phyloP scores from a whole-genome alignment of 2,329 filamentous ascomycete genomes.

The Lasiodiplodia sp. region DNA sequence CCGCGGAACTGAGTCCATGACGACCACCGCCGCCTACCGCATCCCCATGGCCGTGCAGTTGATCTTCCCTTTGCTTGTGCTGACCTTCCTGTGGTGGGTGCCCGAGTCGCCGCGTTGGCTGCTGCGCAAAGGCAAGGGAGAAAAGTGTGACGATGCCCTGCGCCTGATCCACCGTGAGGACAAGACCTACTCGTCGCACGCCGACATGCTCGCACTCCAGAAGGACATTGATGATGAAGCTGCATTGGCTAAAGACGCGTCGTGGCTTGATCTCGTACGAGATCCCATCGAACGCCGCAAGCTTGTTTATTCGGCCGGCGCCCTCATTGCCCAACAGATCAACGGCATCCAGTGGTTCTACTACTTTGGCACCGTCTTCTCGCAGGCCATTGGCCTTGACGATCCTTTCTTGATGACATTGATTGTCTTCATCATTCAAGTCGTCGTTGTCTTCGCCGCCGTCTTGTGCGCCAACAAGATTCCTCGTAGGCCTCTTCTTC shows the following conservation, averaged over 20 bases:
- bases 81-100: slow-evolving; percentile 33
- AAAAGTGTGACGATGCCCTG: slow-evolving; percentile 40
- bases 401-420: slow-evolving; percentile 54
- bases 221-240: slow-evolving; percentile 37
- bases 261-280: slow-evolving; percentile 50
- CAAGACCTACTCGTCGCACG: slow-evolving; percentile 40
- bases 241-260: slow-evolving; percentile 40
- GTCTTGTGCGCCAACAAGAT: slow-evolving; percentile 53
- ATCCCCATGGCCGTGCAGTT: slow-evolving; percentile 37
- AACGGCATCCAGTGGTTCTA: slow-evolving; percentile 59
- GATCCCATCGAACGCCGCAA: slow-evolving; percentile 58
- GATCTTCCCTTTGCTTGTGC: slow-evolving; percentile 35
- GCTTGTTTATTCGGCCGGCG: slow-evolving; percentile 54
- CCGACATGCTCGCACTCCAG: slow-evolving; percentile 38
- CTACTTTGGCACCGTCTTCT: slow-evolving; percentile 54
- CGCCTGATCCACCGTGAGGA: slow-evolving; percentile 44
- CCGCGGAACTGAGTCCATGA: slow-evolving; percentile 38
- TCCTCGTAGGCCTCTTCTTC: slow-evolving; percentile 48
- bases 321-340: slow-evolving; percentile 57
- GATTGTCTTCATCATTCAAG: slow-evolving; percentile 54
- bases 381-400: slow-evolving; percentile 50
- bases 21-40: slow-evolving; percentile 36
- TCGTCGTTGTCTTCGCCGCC: slow-evolving; percentile 50
- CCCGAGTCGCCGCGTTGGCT: slow-evolving; percentile 37
- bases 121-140: slow-evolving; percentile 24